Evolutionary conservation across 2,329 filamentous ascomycete genomes (phyloP).

Genomic region (Arthrinium puccinioides): DNA sequence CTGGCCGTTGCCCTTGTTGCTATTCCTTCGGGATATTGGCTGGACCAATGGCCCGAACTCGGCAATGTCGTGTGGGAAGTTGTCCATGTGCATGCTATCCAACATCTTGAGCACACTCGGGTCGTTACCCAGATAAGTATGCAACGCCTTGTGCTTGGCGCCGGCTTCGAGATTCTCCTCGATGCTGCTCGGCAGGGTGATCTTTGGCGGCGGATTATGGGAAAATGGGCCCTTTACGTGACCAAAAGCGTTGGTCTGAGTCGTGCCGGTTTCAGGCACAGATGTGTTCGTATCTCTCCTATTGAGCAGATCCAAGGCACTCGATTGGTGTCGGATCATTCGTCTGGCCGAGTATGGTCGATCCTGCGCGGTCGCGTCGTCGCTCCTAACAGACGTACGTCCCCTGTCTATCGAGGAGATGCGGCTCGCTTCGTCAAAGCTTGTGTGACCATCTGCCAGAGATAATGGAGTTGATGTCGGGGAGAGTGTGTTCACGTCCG

Average conservation of each 20-base stretch:
- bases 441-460: conserved; percentile 12
- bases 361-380: conserved; percentile 29
- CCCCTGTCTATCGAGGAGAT: conserved; percentile 24
- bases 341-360: conserved; percentile 35
- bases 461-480: conserved; percentile 7
- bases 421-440: conserved; percentile 30
- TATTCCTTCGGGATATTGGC: conserved; percentile 52
- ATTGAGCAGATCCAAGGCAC: conserved; percentile 52
- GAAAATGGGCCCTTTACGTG: conserved; percentile 51
- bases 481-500: conserved; percentile 17
- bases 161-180: conserved; percentile 23
- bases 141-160: conserved; percentile 53
- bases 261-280: conserved; percentile 50
- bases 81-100: conserved; percentile 75
- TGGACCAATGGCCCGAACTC: conserved; percentile 78
- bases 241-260: conserved; percentile 52
- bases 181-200: conserved; percentile 24
- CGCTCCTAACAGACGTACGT: conserved; percentile 18
- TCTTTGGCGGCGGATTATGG: conserved; percentile 23
- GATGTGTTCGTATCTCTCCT: conserved; percentile 53
- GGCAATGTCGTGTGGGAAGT: conserved; percentile 56
- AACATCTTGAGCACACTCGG: conserved; percentile 64
- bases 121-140: conserved; percentile 80
- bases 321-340: conserved; percentile 48
- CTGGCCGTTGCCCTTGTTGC: conserved; percentile 41